Evolutionary conservation across 106 monocot genomes (phyloP), one percentile per base, ranked within the genome.

Genomic region (Chionographis japonica): DNA sequence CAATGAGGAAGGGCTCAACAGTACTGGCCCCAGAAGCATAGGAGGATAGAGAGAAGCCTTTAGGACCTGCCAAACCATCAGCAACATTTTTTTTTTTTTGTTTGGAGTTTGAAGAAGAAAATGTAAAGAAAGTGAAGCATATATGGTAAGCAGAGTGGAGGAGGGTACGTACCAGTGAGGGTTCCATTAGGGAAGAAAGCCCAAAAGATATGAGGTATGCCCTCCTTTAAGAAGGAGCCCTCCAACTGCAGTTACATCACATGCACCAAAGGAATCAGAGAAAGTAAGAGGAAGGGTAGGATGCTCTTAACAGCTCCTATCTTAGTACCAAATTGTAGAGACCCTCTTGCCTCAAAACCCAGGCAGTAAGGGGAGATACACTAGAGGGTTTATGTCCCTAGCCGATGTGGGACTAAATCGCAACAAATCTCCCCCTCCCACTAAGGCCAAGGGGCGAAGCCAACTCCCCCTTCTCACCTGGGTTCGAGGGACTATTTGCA

Each of bases 1-100:
- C 94, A 35, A 90, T 75, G 49, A 94, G 82, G 68, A 94, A 94
- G 4, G 94, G 94, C 69, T 94, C 94, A 12, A 94, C 75, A 2
- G 94, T 94, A 66, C 94, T 90, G 13, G 79, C 80, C 27, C 52
- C 80, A 14, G 69, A 79, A 7, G 82, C 87, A 51, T 87, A 78
- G 4, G 90, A 94, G 11, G 84, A 78, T 19, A 94, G 40, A 35
- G 90, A 62, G 55, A 94, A 90, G 15, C 84, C 90, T 80, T 90
- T 93, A 10, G 93, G 93, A 62, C 93, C 93, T 93, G 76, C 58
- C 37, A 74, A 16, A 9, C 46, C 4, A 64, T 6, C 54, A 18
- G 12, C 3, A 41, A 14, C 5, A 62, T 6, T 4, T 14, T 13
- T 61, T 61, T 4, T 59, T 8, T 59, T 8, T 27, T 8, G 40